These are phyloP conservation scores for Kazachstania viticola DNA, from an alignment of 805 yeast species.

Conservation along the genomic window DNA sequence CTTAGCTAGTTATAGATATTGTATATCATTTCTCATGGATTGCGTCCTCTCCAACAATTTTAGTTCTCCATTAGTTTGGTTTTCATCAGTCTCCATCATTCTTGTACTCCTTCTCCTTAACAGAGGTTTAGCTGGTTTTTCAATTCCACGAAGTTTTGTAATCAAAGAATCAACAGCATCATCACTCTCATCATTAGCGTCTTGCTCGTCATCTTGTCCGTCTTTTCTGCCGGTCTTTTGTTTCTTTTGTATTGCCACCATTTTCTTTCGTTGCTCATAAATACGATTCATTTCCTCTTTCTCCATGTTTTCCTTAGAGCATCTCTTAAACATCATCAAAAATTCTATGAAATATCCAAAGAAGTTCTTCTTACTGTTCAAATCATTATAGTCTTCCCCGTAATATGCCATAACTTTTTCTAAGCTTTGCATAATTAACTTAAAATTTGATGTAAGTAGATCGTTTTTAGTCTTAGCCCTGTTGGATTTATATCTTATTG, in stretches of 20 bases:
- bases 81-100: background rate
- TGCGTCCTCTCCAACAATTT: constrained; percentile 18
- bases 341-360: constrained; percentile 52
- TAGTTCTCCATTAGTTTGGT: background rate
- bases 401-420: constrained; percentile 53
- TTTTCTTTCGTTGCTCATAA: constrained; percentile 50
- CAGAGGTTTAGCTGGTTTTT: constrained; percentile 8
- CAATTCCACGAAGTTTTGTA: constrained; percentile 18
- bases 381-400: constrained; percentile 54
- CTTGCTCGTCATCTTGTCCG: background rate
- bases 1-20: constrained; percentile 20
- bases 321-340: constrained; percentile 48
- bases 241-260: constrained; percentile 24
- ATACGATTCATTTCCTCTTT: constrained; percentile 58
- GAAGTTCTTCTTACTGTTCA: constrained; percentile 45
- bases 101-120: constrained; percentile 13
- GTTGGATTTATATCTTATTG: constrained; percentile 41
- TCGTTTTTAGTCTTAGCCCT: constrained; percentile 45
- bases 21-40: constrained; percentile 19
- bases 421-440: constrained; percentile 39
- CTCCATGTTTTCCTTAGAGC: constrained; percentile 51
- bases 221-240: background rate
- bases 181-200: constrained; percentile 2
- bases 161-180: constrained; percentile 20
- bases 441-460: constrained; percentile 38